These are phyloP conservation scores for Oryza officinalis DNA, from an alignment of 176 grass and related monocot species.

Conservation along the genomic window DNA sequence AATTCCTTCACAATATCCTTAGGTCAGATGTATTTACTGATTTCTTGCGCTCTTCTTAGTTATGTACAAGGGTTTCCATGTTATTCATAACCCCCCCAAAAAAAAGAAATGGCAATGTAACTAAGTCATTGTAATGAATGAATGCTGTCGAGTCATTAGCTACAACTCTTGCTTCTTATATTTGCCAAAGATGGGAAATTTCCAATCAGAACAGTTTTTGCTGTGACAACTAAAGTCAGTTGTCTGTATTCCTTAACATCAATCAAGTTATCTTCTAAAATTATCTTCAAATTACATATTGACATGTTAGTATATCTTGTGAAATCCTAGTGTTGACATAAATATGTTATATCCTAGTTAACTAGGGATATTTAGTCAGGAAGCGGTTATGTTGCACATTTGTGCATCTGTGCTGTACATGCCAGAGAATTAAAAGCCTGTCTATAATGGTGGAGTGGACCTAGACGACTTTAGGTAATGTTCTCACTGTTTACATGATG, in stretches of 20 bases:
- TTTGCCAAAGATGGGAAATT: not conserved
- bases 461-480: not conserved
- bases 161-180: slow-evolving; percentile 2
- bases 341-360: not conserved
- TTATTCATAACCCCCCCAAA: not conserved
- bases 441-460: not conserved
- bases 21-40: slow-evolving; percentile 12
- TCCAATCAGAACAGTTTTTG: not conserved
- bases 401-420: not conserved
- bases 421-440: not conserved
- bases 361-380: not conserved
- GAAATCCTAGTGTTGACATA: not conserved
- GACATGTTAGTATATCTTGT: not conserved
- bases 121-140: not conserved
- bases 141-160: slow-evolving; percentile 13
- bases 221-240: not conserved
- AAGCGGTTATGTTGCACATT: slow-evolving; percentile 9
- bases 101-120: not conserved
- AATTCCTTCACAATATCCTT: not conserved
- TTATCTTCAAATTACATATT: slow-evolving; percentile 1
- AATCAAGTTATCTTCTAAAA: not conserved
- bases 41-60: not conserved
- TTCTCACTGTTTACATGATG: not conserved
- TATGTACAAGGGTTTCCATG: not conserved
- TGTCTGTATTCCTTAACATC: not conserved